Percentiles rank a stretch among this genome's conserved stretches.
Conservation (phyloP, 2,329 filamentous ascomycete genomes). For the Diaporthe aspalathi region DNA sequence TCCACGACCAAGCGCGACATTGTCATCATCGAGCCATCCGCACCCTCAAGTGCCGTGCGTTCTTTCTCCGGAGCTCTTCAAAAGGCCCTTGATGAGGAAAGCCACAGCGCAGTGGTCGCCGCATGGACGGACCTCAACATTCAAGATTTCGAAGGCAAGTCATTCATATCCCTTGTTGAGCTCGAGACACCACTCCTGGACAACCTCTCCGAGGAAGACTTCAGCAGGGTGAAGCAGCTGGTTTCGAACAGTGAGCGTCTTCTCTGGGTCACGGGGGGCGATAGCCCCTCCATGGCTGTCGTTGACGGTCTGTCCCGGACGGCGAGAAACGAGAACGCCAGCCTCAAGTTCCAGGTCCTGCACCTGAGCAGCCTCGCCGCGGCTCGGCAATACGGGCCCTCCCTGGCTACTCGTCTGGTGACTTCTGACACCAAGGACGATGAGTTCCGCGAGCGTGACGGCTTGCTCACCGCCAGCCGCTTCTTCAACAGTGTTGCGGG, state of each 20-base stretch:
- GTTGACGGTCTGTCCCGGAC: conserved; percentile 21
- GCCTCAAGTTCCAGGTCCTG: conserved; percentile 10
- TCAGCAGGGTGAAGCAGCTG: conserved; percentile 42
- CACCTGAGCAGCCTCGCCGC: conserved; percentile 1
- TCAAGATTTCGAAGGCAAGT: not conserved
- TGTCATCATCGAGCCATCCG: conserved; percentile 31
- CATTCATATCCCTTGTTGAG: not conserved
- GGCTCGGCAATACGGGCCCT: conserved; percentile 4
- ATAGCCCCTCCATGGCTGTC: conserved; percentile 1
- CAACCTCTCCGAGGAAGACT: conserved; percentile 4
- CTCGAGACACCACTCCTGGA: conserved; percentile 1
- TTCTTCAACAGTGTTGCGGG: not conserved
- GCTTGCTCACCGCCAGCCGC: conserved; percentile 6
- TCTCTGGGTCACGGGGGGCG: conserved; percentile 46
- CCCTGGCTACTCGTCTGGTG: conserved; percentile 1
- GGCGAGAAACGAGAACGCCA: conserved; percentile 6
- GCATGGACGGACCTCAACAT: not conserved
- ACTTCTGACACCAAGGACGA: conserved; percentile 26
- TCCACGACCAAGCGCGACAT: conserved; percentile 15
- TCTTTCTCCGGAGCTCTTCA: conserved; percentile 11
- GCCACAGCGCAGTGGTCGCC: not conserved
- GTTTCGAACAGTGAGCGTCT: conserved; percentile 38
- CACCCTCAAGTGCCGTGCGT: not conserved
- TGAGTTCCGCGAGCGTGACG: conserved; percentile 27
- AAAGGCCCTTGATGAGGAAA: not conserved